A percentile compares a stretch with the other conserved stretches of the same genome.
Evolutionary conservation across 148 eudicot genomes (phyloP).

Genomic region (Tetragonia tetragonoides): DNA sequence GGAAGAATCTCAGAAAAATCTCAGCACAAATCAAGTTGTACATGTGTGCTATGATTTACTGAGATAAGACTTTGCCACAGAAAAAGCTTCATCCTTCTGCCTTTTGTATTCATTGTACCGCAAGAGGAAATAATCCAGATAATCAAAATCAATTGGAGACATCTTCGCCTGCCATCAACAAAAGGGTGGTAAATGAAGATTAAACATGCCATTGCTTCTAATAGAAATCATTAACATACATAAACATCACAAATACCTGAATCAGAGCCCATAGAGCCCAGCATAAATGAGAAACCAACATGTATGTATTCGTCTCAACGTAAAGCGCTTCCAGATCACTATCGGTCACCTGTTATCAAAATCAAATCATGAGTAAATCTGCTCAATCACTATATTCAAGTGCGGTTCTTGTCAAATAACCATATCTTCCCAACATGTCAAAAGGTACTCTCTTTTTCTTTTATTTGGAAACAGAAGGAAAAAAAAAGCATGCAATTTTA

Average conservation of each 20-base stretch:
- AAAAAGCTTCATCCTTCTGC: constrained; percentile 58
- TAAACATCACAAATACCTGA: constrained; percentile 50
- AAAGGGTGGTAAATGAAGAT: not conserved
- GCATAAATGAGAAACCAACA: constrained; percentile 85
- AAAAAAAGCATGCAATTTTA: not conserved
- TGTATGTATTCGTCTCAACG: constrained; percentile 70
- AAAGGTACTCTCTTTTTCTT: too few relatives aligned
- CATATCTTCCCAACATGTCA: not conserved
- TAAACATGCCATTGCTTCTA: not conserved
- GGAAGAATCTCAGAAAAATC: not conserved
- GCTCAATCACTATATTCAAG: not conserved
- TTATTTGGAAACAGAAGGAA: not conserved
- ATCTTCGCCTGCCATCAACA: constrained; percentile 67
- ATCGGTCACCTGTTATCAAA: constrained; percentile 52
- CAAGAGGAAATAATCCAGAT: constrained; percentile 73
- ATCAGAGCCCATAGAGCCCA: constrained; percentile 99
- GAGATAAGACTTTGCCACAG: constrained; percentile 49
- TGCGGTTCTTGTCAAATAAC: not conserved
- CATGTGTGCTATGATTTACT: not conserved
- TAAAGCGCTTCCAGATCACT: constrained; percentile 74
- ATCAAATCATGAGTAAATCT: not conserved
- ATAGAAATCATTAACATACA: not conserved
- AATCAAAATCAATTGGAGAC: constrained; percentile 92
- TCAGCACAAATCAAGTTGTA: not conserved
- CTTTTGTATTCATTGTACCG: constrained; percentile 78